Conservation (phyloP, 306 rosid species). For the Mucuna pruriens region DNA sequence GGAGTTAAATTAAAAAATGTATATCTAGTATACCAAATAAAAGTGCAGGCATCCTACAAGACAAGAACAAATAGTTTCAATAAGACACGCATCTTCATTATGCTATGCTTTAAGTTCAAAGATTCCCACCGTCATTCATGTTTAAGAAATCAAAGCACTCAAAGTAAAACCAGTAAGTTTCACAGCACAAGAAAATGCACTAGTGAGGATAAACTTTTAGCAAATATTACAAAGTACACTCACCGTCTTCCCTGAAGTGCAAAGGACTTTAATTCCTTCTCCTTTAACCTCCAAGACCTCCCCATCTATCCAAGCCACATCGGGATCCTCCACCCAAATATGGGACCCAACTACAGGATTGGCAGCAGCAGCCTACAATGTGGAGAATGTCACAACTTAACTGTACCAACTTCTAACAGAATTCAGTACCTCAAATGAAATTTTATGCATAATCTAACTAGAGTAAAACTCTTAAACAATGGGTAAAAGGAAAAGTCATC, state of each 20-base stretch:
- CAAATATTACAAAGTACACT: constrained; percentile 37
- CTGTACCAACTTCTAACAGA: constrained; percentile 7
- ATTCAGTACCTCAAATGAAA: background rate
- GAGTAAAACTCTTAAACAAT: background rate
- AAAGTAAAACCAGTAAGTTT: background rate
- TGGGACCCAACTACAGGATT: constrained; percentile 65
- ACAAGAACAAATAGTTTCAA: background rate
- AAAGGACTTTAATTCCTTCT: constrained; percentile 63
- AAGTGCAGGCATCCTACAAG: background rate
- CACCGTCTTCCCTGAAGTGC: constrained; percentile 77
- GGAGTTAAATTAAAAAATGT: background rate
- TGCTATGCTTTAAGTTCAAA: background rate
- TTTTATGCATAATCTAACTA: background rate
- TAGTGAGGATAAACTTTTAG: background rate
- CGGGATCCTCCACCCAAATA: constrained; percentile 83
- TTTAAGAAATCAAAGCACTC: background rate
- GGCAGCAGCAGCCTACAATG: constrained; percentile 60
- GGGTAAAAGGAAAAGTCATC: background rate
- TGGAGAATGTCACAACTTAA: constrained; percentile 31
- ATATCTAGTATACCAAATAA: constrained; percentile 4
- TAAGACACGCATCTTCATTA: background rate
- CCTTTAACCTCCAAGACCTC: constrained; percentile 70
- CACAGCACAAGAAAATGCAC: constrained; percentile 23
- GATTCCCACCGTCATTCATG: background rate
- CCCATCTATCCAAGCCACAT: constrained; percentile 81